Evolutionary conservation across 2,329 filamentous ascomycete species (phyloP).

Genomic region (Nigrospora sphaerica): DNA sequence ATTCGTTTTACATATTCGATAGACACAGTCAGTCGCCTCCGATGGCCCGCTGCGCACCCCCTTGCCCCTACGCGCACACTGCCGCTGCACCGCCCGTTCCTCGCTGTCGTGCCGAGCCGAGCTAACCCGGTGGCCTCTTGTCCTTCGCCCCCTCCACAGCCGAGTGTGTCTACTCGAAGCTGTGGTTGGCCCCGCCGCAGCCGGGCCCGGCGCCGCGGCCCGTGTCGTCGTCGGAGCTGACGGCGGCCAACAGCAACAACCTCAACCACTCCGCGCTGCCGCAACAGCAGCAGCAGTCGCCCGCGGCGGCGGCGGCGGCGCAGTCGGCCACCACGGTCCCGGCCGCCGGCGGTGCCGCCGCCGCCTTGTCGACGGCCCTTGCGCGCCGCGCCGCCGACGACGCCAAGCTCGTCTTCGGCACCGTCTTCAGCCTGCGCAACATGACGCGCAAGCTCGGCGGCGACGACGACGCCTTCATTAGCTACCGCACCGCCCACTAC

Average conservation of each 20-base stretch:
- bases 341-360: constrained; percentile 3
- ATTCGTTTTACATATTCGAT: constrained; percentile 98
- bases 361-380: constrained; percentile 18
- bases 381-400: constrained; percentile 55
- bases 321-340: constrained; percentile 2
- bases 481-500: constrained; percentile 88
- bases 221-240: constrained; percentile 5
- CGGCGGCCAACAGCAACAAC: constrained; percentile 33
- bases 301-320: constrained; percentile 4
- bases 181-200: constrained; percentile 57
- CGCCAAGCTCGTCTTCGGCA: constrained; percentile 95
- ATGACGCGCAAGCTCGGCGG: constrained; percentile 95
- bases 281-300: constrained; percentile 28
- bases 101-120: background rate
- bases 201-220: background rate
- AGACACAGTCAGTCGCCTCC: constrained; percentile 68
- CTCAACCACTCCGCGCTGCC: constrained; percentile 35
- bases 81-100: background rate
- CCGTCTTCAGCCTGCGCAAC: constrained; percentile 91
- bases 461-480: constrained; percentile 89
- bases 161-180: constrained; percentile 92
- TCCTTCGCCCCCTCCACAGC: constrained; percentile 43
- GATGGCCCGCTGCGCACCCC: background rate
- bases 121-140: background rate
- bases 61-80: background rate